Base-by-base conservation (phyloP, 768 basidiomycete species). In the Holtermannia corniformis region DNA sequence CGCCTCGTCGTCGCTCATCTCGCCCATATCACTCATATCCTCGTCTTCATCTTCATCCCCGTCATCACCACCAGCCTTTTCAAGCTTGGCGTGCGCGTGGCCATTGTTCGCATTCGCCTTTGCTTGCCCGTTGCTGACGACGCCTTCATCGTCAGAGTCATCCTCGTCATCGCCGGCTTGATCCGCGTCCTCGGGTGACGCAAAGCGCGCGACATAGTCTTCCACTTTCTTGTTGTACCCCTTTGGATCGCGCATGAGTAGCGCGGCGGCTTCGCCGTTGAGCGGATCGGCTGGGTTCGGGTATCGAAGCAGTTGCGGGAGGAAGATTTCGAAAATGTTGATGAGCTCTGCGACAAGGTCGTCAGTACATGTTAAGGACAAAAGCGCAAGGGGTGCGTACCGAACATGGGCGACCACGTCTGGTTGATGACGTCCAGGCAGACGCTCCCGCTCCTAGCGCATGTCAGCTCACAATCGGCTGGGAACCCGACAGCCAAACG, bases 321-420 rank as follows among this genome's bases (percentile, higher is more conserved):
- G 78, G 76, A 99, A 99, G 47, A 88, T 85, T 73, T 99, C 95
- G 67, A 99, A 97, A 58, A 99, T 97, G 71, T 99, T 99, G 77
- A 96, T 88, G 86, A 97, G 92, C 75, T 97, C 93, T 96, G 65
- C 2, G 12, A 20, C 1, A 23, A 28, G 47, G 5, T 0, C 20
- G 32, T 20, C 13, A 14, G 40, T 7, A 48, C 24, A 20, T 23
- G 5, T n/a, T n/a, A n/a, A n/a, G n/a, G 11, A 20, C 25, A 22
- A 7, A 21, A 16, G 12, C 4, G 50, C 16, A 22, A 42, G 41
- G 10, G 23, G 37, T 10, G 24, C 7, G 24, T 70, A 92, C 91
- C 91, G 70, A 95, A 99, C 95, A 99, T 97, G 1, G 95, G 95
- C 41, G 95, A 97, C 95, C 95, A 99, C 14, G 93, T 95, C 76